These are phyloP conservation scores for Xerocomellus dryophilus DNA, from an alignment of 768 basidiomycete species.

Conservation along the genomic window DNA sequence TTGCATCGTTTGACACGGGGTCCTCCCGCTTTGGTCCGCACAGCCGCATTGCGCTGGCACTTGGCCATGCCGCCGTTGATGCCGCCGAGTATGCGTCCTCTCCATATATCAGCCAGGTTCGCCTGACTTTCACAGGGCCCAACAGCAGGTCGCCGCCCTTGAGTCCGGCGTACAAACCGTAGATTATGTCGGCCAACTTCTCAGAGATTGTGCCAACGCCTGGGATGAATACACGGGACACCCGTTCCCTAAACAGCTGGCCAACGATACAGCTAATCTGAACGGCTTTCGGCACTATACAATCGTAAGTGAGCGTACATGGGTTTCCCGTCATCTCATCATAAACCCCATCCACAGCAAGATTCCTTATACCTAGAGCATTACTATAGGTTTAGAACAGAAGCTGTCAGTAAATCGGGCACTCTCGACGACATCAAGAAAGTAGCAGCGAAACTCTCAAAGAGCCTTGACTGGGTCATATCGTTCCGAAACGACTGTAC, in stretches of 20 bases:
- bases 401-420: background rate
- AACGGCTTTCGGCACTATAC: constrained; percentile 8
- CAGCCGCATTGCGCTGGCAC: background rate
- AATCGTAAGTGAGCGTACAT: background rate
- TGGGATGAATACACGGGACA: background rate
- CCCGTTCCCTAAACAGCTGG: background rate
- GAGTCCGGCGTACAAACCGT: too few species aligned
- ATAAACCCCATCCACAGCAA: background rate
- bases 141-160: background rate
- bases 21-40: background rate
- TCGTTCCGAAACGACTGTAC: background rate
- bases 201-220: background rate
- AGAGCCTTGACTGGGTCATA: background rate
- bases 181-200: constrained; percentile 2
- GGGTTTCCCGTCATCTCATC: background rate
- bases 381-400: background rate
- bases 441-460: background rate
- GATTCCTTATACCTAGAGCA: constrained; percentile 6
- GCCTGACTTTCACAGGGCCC: background rate
- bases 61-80: background rate
- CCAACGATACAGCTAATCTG: background rate
- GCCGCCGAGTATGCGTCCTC: background rate
- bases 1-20: background rate
- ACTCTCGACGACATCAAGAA: background rate
- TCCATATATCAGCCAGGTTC: background rate